Evolutionary conservation across 2,329 filamentous ascomycete genomes (phyloP).

Genomic region (Trichophaea hybrida): DNA sequence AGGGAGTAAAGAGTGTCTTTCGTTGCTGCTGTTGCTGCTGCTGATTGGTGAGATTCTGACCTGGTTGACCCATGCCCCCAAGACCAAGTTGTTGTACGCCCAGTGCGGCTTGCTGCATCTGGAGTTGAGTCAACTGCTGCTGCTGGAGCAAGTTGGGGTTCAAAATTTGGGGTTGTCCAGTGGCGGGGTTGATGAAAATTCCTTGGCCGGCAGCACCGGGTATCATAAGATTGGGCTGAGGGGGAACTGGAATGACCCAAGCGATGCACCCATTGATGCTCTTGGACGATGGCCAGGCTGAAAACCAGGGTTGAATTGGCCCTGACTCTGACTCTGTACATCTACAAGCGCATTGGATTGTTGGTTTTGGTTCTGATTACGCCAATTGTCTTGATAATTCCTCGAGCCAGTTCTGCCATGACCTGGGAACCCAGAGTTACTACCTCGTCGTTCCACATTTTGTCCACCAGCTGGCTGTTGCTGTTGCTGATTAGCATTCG

Average conservation of each 20-base stretch:
- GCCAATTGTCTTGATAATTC: constrained; percentile 98
- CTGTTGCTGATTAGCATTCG: constrained; percentile 13
- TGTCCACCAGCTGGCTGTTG: constrained; percentile 30
- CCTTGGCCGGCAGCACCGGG: constrained; percentile 54
- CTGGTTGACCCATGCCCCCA: constrained; percentile 29
- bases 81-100: constrained; percentile 59
- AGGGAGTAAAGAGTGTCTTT: constrained; percentile 97
- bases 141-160: constrained; percentile 25
- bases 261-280: constrained; percentile 71
- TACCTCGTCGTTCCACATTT: constrained; percentile 64
- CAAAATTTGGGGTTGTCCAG: constrained; percentile 59
- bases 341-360: constrained; percentile 20
- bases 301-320: constrained; percentile 59
- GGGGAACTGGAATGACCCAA: constrained; percentile 77
- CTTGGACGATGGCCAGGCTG: constrained; percentile 84
- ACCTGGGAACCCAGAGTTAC: constrained; percentile 39
- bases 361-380: constrained; percentile 50
- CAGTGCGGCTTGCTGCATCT: constrained; percentile 79
- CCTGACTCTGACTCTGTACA: constrained; percentile 34
- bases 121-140: constrained; percentile 68
- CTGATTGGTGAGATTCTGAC: constrained; percentile 38
- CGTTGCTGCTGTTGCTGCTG: constrained; percentile 77
- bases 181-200: constrained; percentile 27
- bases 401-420: constrained; percentile 73
- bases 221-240: constrained; percentile 65